Percentiles rank a stretch among this genome's conserved stretches.
phyloP scores from a whole-genome alignment of 2,329 filamentous ascomycete genomes.

The Fusarium coicis region DNA sequence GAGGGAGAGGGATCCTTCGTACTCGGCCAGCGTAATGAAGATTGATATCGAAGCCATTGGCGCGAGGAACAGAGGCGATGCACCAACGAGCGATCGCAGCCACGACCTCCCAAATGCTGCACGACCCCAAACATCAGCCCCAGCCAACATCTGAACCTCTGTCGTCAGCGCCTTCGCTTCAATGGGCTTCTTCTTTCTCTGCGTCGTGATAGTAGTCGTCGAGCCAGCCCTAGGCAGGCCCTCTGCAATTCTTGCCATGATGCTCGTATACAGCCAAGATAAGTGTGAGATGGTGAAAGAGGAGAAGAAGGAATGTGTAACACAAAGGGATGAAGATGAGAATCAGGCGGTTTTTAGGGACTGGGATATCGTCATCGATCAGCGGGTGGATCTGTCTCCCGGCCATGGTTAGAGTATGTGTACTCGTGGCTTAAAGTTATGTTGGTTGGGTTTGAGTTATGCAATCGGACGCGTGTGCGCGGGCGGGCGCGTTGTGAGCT shows the following conservation, averaged over 20 bases:
- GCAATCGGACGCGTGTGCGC: background rate
- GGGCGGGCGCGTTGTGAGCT: background rate
- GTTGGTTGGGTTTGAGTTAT: background rate
- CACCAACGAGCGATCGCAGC: conserved; percentile 36
- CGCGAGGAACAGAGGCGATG: conserved; percentile 39
- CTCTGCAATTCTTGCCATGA: conserved; percentile 6
- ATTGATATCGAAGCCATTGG: conserved; percentile 37
- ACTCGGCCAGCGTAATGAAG: conserved; percentile 39
- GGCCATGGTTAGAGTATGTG: background rate
- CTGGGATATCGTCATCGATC: conserved; percentile 16
- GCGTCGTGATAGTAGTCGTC: background rate
- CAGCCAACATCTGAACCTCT: background rate
- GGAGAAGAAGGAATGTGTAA: background rate
- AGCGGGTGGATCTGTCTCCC: background rate
- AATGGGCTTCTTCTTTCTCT: background rate
- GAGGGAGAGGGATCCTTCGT: conserved; percentile 31
- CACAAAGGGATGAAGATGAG: conserved; percentile 2
- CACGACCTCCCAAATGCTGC: conserved; percentile 39
- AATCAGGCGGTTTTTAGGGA: background rate
- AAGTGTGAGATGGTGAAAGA: background rate
- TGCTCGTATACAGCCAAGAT: background rate
- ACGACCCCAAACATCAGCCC: conserved; percentile 39
- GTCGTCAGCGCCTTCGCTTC: background rate
- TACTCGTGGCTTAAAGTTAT: background rate
- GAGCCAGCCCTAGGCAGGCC: conserved; percentile 3